phyloP scores from a whole-genome alignment of 225 moss, liverwort and hornwort species.

The Asterella californica region DNA sequence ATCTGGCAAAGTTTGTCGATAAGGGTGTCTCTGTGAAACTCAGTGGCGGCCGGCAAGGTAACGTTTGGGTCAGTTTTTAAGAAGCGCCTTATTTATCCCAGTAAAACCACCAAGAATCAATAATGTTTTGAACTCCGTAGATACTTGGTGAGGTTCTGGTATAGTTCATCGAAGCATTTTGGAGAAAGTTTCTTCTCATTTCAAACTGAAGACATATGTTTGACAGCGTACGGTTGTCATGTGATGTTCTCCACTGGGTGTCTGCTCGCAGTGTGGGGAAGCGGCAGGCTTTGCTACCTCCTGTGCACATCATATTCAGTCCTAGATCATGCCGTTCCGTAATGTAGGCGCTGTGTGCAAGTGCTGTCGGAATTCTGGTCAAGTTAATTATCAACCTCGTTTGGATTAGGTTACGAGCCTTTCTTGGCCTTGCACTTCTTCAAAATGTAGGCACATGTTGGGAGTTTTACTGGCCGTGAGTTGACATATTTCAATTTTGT shows the following conservation, averaged over 20 bases:
- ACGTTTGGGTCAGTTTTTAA: neutral
- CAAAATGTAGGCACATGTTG: neutral
- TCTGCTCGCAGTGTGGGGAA: neutral
- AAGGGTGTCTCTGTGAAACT: slow-evolving; percentile 94
- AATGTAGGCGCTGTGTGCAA: neutral
- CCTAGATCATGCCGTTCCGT: neutral
- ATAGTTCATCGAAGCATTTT: neutral
- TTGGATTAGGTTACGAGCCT: neutral
- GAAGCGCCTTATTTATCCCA: neutral
- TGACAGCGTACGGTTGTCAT: too few relatives aligned
- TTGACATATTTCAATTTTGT: neutral
- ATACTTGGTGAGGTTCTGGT: neutral
- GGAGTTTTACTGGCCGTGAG: neutral
- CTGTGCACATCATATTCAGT: neutral
- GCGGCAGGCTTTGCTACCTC: neutral
- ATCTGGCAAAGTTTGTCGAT: slow-evolving; percentile 97
- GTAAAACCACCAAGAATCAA: neutral
- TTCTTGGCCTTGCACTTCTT: neutral
- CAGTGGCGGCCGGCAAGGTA: slow-evolving; percentile 92
- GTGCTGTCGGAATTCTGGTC: neutral
- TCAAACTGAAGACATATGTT: too few relatives aligned
- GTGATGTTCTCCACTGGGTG: neutral
- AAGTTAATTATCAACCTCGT: neutral
- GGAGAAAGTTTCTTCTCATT: neutral
- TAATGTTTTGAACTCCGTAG: neutral